Percentiles rank a stretch among this genome's conserved stretches.
Conservation (phyloP, 257 asterid genomes). For the Agastache rugosa region DNA sequence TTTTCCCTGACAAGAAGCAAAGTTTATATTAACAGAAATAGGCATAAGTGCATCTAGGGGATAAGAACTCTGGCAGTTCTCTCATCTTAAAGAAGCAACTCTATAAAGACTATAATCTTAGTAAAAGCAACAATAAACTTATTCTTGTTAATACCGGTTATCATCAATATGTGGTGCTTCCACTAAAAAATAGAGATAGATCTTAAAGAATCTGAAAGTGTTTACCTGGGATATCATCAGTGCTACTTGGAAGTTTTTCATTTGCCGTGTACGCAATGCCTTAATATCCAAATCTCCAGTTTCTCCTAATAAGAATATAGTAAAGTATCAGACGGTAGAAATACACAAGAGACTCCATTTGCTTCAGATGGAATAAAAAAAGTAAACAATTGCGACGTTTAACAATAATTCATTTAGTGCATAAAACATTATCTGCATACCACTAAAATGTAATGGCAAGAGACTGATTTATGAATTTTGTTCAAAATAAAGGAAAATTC, state of each 20-base stretch:
- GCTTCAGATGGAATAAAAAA: background rate
- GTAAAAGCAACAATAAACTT: background rate
- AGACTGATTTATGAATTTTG: slow-evolving; percentile 11
- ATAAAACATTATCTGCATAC: background rate
- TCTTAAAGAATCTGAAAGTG: slow-evolving; percentile 24
- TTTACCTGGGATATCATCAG: slow-evolving; percentile 90
- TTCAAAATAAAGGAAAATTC: slow-evolving; percentile 18
- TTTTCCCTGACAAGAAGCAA: background rate
- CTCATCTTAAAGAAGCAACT: background rate
- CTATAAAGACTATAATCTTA: background rate
- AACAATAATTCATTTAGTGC: background rate
- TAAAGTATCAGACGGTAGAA: slow-evolving; percentile 18
- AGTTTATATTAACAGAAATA: background rate
- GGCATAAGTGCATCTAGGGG: background rate
- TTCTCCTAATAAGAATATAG: slow-evolving; percentile 65
- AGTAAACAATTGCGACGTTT: background rate
- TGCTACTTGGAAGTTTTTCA: slow-evolving; percentile 93
- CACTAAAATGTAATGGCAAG: slow-evolving; percentile 19
- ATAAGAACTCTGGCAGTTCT: background rate
- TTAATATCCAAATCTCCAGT: slow-evolving; percentile 62
- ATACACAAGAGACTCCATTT: background rate
- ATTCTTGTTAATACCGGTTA: background rate
- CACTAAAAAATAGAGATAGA: slow-evolving; percentile 1
- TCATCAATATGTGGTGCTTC: background rate
- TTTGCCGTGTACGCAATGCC: slow-evolving; percentile 80